Percentiles rank a stretch among this genome's conserved stretches.
These are phyloP conservation scores for Yamadazyma siamensis DNA, from an alignment of 1,139 yeast species.

Conservation along the genomic window DNA sequence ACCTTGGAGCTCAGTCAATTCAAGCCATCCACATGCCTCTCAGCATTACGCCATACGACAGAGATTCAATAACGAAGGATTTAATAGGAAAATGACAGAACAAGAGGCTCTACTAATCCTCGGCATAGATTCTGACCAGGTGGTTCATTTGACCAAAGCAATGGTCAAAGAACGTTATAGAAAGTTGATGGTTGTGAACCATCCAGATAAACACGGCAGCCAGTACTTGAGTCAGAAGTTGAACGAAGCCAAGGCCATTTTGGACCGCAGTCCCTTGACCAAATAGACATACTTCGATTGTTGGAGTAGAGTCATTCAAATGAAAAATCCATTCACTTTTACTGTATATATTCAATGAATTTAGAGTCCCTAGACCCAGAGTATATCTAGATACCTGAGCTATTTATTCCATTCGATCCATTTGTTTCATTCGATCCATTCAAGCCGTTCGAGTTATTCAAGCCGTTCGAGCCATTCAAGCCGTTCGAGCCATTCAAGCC, in stretches of 20 bases:
- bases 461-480: too few species aligned
- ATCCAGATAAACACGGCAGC: slow-evolving; percentile 79
- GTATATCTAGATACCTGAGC: too few species aligned
- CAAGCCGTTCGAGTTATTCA: too few species aligned
- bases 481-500: too few species aligned
- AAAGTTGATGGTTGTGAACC: slow-evolving; percentile 60
- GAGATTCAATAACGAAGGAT: slow-evolving; percentile 46
- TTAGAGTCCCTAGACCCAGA: too few species aligned
- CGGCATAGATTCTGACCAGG: slow-evolving; percentile 53
- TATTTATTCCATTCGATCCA: too few species aligned
- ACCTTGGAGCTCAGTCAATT: slow-evolving; percentile 8
- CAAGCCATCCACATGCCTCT: slow-evolving; percentile 19
- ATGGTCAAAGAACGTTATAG: slow-evolving; percentile 57
- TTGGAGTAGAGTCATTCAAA: too few species aligned
- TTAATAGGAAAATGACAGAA: slow-evolving; percentile 52
- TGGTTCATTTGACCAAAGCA: slow-evolving; percentile 38
- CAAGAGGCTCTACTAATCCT: slow-evolving; percentile 55
- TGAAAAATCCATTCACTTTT: too few species aligned
- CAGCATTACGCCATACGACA: slow-evolving; percentile 22
- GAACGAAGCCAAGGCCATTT: slow-evolving; percentile 68
- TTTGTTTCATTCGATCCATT: too few species aligned
- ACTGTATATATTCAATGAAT: too few species aligned
- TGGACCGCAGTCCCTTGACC: slow-evolving; percentile 54
- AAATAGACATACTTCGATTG: too few species aligned
- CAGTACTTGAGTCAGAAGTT: slow-evolving; percentile 68